phyloP scores from a whole-genome alignment of 495 filamentous ascomycete genomes.

The Tuber melanosporum region DNA sequence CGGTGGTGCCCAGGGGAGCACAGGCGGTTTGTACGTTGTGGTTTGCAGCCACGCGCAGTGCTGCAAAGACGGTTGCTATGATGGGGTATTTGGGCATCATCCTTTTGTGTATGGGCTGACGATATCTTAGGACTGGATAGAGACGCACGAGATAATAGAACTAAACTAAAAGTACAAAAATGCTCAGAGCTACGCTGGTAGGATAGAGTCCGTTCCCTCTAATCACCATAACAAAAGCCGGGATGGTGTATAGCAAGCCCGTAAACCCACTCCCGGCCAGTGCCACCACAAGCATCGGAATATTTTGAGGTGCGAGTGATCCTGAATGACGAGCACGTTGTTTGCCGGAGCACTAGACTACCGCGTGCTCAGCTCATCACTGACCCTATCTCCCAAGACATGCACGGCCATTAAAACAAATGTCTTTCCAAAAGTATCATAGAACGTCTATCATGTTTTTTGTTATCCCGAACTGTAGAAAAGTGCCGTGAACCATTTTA shows the following conservation, averaged over 20 bases:
- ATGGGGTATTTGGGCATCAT: not conserved
- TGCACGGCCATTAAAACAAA: not conserved
- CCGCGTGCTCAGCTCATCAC: not conserved
- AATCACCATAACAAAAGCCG: not conserved
- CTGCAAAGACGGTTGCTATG: not conserved
- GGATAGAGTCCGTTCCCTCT: not conserved
- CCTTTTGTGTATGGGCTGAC: not conserved
- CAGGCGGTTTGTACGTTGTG: not conserved
- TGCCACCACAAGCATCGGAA: not conserved
- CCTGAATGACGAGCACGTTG: not conserved
- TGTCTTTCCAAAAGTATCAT: not conserved
- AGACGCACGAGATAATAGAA: not conserved
- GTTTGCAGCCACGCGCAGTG: not conserved
- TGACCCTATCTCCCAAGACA: not conserved
- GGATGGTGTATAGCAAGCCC: not conserved
- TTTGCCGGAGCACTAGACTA: not conserved
- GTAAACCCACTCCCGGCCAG: not conserved
- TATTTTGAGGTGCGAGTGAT: not conserved
- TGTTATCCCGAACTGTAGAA: not conserved
- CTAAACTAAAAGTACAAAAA: not conserved
- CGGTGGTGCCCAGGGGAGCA: not conserved
- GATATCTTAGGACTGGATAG: not conserved
- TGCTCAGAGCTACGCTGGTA: not conserved
- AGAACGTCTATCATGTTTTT: not conserved
- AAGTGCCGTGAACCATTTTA: constrained; percentile 1